Percentiles rank a stretch among this genome's conserved stretches.
phyloP scores from a whole-genome alignment of 2,329 filamentous ascomycete genomes.

The Pyrenochaeta sp. region DNA sequence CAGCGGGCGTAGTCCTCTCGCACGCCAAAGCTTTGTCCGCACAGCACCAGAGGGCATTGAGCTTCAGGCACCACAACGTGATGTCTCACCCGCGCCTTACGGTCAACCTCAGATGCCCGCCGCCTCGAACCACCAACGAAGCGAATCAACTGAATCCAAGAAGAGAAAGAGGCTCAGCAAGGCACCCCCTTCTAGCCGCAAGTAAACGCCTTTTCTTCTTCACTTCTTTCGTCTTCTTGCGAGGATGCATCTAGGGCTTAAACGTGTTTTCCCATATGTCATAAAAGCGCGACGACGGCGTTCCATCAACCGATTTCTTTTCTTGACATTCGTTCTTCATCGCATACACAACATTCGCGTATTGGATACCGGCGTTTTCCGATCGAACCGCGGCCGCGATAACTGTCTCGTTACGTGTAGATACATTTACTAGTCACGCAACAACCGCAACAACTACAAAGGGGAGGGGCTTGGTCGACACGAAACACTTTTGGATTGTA shows the following conservation, averaged over 20 bases:
- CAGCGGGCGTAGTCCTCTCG: slow-evolving; percentile 55
- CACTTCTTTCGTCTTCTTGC: slow-evolving; percentile 7
- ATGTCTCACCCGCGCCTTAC: slow-evolving; percentile 43
- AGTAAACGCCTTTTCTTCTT: slow-evolving; percentile 19
- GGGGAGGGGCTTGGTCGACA: slow-evolving; percentile 8
- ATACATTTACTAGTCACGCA: slow-evolving; percentile 15
- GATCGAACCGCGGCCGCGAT: background rate
- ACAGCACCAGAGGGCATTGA: slow-evolving; percentile 46
- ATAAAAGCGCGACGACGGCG: slow-evolving; percentile 20
- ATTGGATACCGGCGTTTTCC: slow-evolving; percentile 18
- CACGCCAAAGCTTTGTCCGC: slow-evolving; percentile 53
- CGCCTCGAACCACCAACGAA: slow-evolving; percentile 32
- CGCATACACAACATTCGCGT: slow-evolving; percentile 11
- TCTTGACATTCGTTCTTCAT: slow-evolving; percentile 14
- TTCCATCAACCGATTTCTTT: slow-evolving; percentile 9
- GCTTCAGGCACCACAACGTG: slow-evolving; percentile 46
- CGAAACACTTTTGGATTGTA: slow-evolving; percentile 10
- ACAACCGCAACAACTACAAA: background rate
- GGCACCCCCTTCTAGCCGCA: slow-evolving; percentile 33
- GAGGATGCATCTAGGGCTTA: background rate
- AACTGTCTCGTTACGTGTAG: slow-evolving; percentile 18
- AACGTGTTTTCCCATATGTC: slow-evolving; percentile 8
- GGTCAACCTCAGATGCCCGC: slow-evolving; percentile 21
- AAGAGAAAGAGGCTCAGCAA: slow-evolving; percentile 48
- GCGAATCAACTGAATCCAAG: slow-evolving; percentile 43